Percentiles rank a stretch among this genome's conserved stretches.
Conservation (phyloP, 2,329 filamentous ascomycete genomes). For the Diaporthe humulicola region DNA sequence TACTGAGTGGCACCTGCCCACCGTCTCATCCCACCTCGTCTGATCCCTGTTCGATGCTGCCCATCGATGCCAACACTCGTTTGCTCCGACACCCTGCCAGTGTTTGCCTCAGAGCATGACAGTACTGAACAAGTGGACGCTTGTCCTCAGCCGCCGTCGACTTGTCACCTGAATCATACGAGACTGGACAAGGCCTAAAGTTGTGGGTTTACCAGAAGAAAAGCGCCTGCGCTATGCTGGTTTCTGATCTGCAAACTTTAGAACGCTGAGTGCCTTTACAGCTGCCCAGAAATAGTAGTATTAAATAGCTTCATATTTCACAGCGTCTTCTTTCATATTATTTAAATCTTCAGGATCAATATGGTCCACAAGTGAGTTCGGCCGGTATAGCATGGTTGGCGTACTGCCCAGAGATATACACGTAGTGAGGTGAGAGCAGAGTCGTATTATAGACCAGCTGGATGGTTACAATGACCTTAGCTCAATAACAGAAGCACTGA, state of each 20-base stretch:
- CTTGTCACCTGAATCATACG: neutral
- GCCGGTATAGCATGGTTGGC: neutral
- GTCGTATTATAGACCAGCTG: neutral
- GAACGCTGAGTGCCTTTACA: neutral
- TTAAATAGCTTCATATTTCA: neutral
- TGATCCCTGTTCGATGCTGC: neutral
- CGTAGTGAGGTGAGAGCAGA: no score
- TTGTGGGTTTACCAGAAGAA: neutral
- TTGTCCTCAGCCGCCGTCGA: neutral
- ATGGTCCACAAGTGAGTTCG: neutral
- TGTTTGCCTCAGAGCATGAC: neutral
- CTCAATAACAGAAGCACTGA: neutral
- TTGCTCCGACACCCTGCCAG: neutral
- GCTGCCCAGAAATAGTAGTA: neutral
- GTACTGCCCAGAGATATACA: neutral
- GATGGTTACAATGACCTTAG: no score
- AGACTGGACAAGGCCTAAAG: no score
- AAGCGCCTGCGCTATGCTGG: neutral
- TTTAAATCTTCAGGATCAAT: neutral
- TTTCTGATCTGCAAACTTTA: neutral
- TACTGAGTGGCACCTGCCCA: no score
- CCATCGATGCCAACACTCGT: neutral
- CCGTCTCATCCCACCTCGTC: neutral
- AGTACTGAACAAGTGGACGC: no score
- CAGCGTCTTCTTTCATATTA: neutral